Evolutionary conservation across 2,329 filamentous ascomycete genomes (phyloP), one percentile per base, ranked within the genome.

Genomic region (Cytospora mali): DNA sequence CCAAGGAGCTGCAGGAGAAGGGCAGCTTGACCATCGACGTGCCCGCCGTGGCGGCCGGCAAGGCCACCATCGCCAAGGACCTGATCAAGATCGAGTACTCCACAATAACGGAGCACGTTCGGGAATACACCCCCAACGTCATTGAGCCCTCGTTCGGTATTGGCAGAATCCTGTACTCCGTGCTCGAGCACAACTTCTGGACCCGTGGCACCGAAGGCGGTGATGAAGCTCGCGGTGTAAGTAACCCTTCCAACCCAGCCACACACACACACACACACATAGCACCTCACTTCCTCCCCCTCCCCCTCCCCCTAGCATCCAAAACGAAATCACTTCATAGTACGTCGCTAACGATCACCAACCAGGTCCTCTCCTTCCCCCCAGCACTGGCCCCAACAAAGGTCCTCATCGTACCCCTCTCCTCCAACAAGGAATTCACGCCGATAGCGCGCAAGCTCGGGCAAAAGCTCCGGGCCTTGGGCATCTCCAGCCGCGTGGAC

Each of bases 61-160:
- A 89, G 77, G 92, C 92, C 27, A 88, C 94, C 74, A 80, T 98
- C 57, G 82, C 84, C 70, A 88, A 89, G 73, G 92, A 97, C 65
- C 83, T 96, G 55, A 81, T 99, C 73, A 86, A 82, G 63, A 92
- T 98, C 69, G 91, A 93, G 79, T 93, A 91, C 79, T 87, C 88
- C 70, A 96, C 89, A 69, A 84, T 92, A 66, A 84, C 88, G 4
- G 92, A 97, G 76, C 89, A 96, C 74, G 86, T 88, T 63, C 86
- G 95, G 71, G 93, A 97, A 75, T 99, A 92, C 80, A 96, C 90
- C 0, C 94, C 94, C 64, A 97, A 97, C 73, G 93, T 96, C 54
- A 96, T 98, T 70, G 95, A 99, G 80, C 95, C 94, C 1, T 98
- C 94, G 0, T 99, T 98, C 71, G 94, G 94, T 81, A 96, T 98